These are phyloP conservation scores for Groenewaldozyma sp. DNA, from an alignment of 1,139 yeast genomes.

Conservation along the genomic window DNA sequence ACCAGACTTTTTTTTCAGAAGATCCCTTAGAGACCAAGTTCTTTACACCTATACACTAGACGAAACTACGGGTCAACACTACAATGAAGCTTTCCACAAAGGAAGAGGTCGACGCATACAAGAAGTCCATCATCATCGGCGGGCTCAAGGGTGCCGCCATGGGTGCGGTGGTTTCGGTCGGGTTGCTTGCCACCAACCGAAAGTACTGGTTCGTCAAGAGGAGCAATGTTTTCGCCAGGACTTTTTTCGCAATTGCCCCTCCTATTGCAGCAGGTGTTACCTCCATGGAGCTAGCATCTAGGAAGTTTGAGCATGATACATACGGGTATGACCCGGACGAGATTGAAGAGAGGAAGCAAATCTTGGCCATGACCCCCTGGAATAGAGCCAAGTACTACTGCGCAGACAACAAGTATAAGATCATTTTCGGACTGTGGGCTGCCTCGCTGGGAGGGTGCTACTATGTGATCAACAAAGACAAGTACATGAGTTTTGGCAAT, in stretches of 20 bases:
- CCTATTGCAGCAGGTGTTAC: constrained; percentile 25
- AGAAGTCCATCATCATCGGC: constrained; percentile 46
- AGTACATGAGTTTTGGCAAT: constrained; percentile 68
- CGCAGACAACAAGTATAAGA: constrained; percentile 58
- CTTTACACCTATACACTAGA: not conserved
- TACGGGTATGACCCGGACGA: constrained; percentile 14
- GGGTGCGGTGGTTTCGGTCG: constrained; percentile 48
- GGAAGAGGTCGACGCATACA: constrained; percentile 60
- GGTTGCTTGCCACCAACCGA: constrained; percentile 20
- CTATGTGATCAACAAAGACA: constrained; percentile 66
- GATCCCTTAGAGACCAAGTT: not conserved
- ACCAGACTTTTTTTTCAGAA: no score
- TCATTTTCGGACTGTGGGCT: constrained; percentile 78
- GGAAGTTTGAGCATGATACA: constrained; percentile 23
- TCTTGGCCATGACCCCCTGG: constrained; percentile 2
- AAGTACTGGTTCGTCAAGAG: constrained; percentile 11
- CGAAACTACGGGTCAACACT: constrained; percentile 2
- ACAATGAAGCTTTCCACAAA: constrained; percentile 58
- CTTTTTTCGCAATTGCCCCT: constrained; percentile 25
- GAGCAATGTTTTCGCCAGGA: constrained; percentile 20
- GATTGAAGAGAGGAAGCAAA: constrained; percentile 7
- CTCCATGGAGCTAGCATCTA: constrained; percentile 27
- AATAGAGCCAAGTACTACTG: constrained; percentile 4
- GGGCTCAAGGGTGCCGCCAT: constrained; percentile 52
- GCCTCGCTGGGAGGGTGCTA: constrained; percentile 80